phyloP scores from a whole-genome alignment of 2,329 filamentous ascomycete species.

The Fusarium robinianum region DNA sequence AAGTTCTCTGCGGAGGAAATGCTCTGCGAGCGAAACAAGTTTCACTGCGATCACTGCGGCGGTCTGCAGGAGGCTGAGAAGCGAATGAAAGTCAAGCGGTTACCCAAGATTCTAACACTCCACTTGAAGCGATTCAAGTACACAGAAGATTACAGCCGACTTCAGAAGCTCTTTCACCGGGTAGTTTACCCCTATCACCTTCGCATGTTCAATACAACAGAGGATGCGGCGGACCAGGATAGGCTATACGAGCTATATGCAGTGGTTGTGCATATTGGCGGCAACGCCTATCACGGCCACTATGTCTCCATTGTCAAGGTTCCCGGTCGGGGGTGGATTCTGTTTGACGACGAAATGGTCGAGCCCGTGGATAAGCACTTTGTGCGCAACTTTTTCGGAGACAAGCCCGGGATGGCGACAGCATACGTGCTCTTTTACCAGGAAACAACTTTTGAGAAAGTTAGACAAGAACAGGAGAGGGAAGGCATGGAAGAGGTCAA shows the following conservation, averaged over 20 bases:
- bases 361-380: slow-evolving; percentile 97
- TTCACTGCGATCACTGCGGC: slow-evolving; percentile 96
- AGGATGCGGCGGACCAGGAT: slow-evolving; percentile 92
- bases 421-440: slow-evolving; percentile 98
- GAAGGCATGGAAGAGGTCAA: slow-evolving; percentile 70
- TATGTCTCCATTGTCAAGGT: slow-evolving; percentile 99
- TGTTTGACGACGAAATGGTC: slow-evolving; percentile 98
- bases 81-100: slow-evolving; percentile 96
- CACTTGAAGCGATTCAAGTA: slow-evolving; percentile 99
- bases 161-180: slow-evolving; percentile 95
- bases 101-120: slow-evolving; percentile 88
- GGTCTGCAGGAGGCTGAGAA: slow-evolving; percentile 98
- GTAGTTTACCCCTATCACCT: slow-evolving; percentile 97
- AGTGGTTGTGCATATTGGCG: slow-evolving; percentile 95
- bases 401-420: slow-evolving; percentile 86
- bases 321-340: slow-evolving; percentile 89
- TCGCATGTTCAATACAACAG: slow-evolving; percentile 95
- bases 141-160: slow-evolving; percentile 87
- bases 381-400: slow-evolving; percentile 95
- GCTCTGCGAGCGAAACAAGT: slow-evolving; percentile 98
- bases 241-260: slow-evolving; percentile 95
- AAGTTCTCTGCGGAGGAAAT: slow-evolving; percentile 99
- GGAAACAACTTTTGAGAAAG: slow-evolving; percentile 74
- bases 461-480: slow-evolving; percentile 78
- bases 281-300: slow-evolving; percentile 95